These are phyloP conservation scores for Cytospora mali DNA, from an alignment of 2,329 filamentous ascomycete species.

Conservation along the genomic window DNA sequence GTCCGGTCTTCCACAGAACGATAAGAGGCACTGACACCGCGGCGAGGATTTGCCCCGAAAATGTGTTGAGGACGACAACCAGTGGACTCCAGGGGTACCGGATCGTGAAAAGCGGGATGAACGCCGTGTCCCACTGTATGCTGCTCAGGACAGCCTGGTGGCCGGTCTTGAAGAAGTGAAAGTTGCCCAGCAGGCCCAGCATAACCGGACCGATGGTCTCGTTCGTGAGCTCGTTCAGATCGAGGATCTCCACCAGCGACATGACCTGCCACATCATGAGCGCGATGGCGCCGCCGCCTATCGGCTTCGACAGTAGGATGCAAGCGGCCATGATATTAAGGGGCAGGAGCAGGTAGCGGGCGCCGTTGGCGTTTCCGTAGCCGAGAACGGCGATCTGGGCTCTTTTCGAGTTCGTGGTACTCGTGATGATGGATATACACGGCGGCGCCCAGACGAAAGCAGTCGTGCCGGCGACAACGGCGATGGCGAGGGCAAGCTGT, in stretches of 20 bases:
- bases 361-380: slow-evolving; percentile 90
- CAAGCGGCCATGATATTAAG: slow-evolving; percentile 77
- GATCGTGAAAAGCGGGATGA: slow-evolving; percentile 81
- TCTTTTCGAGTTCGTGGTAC: slow-evolving; percentile 44
- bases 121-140: slow-evolving; percentile 96
- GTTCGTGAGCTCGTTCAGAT: slow-evolving; percentile 62
- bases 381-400: slow-evolving; percentile 78
- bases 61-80: slow-evolving; percentile 81
- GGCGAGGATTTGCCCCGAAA: slow-evolving; percentile 84
- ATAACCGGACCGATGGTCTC: slow-evolving; percentile 81
- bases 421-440: slow-evolving; percentile 71
- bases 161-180: slow-evolving; percentile 97
- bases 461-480: slow-evolving; percentile 80
- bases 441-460: slow-evolving; percentile 87
- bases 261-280: slow-evolving; percentile 88
- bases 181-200: slow-evolving; percentile 85
- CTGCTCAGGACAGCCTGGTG: slow-evolving; percentile 86
- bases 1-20: slow-evolving; percentile 85
- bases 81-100: slow-evolving; percentile 89
- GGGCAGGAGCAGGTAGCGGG: slow-evolving; percentile 83
- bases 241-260: slow-evolving; percentile 68
- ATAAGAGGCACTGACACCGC: slow-evolving; percentile 78
- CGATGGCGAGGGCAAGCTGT: slow-evolving; percentile 76
- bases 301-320: slow-evolving; percentile 86
- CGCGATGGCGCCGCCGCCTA: slow-evolving; percentile 84